phyloP scores from a whole-genome alignment of 1,284 basidiomycete genomes.

The Ustilago tritici region DNA sequence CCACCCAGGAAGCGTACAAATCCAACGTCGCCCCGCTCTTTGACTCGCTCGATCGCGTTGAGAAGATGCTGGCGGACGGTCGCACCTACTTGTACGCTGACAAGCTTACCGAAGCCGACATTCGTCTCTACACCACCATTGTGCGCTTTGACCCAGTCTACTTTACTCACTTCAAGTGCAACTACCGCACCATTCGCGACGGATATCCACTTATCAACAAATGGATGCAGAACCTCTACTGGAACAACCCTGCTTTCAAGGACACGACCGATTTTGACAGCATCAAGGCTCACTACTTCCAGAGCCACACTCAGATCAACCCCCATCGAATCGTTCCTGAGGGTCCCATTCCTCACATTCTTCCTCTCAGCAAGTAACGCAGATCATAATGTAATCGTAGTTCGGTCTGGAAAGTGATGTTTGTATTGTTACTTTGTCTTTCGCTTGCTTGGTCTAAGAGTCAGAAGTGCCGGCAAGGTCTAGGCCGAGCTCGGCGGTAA shows the following conservation, averaged over 20 bases:
- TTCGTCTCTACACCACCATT: conserved; percentile 87
- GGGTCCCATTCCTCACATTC: conserved; percentile 62
- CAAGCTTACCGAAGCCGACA: conserved; percentile 87
- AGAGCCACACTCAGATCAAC: conserved; percentile 66
- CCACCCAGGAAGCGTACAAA: conserved; percentile 83
- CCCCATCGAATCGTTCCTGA: conserved; percentile 62
- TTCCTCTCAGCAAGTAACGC: conserved; percentile 51
- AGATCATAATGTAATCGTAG: conserved; percentile 1
- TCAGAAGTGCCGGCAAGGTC: conserved; percentile 6
- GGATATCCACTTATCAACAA: conserved; percentile 62
- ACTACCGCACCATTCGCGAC: conserved; percentile 71
- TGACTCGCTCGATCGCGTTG: conserved; percentile 81
- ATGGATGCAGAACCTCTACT: conserved; percentile 88
- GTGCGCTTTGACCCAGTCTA: conserved; percentile 86
- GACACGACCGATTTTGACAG: conserved; percentile 83
- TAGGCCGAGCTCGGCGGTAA: conserved; percentile 35
- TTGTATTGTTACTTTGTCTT: not conserved
- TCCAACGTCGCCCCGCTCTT: conserved; percentile 77
- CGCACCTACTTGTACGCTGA: conserved; percentile 86
- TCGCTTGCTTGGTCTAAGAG: not conserved
- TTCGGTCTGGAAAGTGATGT: not conserved
- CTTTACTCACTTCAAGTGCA: conserved; percentile 91
- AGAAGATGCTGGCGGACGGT: conserved; percentile 79
- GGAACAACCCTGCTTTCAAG: conserved; percentile 88
- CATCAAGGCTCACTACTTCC: conserved; percentile 71